Conservation (phyloP, 2,329 filamentous ascomycete genomes). For the Colletotrichum shisoi region DNA sequence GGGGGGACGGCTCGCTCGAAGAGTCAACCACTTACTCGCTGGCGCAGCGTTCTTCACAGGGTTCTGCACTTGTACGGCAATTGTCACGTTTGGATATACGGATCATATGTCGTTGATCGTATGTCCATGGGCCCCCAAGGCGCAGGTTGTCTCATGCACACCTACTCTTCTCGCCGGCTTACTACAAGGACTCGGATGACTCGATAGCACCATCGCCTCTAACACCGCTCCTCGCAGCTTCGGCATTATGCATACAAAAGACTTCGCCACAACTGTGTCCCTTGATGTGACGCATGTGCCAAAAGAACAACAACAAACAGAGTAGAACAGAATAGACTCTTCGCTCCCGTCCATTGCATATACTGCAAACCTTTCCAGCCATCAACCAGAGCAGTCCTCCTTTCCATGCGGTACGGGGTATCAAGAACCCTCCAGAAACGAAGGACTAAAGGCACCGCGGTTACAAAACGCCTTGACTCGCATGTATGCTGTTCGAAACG, state of each 20-base stretch:
- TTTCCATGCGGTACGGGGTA: background rate
- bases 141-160: background rate
- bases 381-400: background rate
- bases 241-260: background rate
- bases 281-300: background rate
- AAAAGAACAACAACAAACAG: no score
- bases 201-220: background rate
- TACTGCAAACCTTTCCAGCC: no score
- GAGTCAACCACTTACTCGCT: background rate
- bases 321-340: background rate
- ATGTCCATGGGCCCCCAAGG: background rate
- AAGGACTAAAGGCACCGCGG: background rate
- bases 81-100: background rate
- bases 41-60: background rate
- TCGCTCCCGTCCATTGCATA: background rate
- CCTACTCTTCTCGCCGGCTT: background rate
- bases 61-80: background rate
- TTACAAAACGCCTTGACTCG: background rate
- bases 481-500: background rate
- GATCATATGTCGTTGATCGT: background rate
- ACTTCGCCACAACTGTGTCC: background rate
- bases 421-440: background rate
- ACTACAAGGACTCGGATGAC: background rate
- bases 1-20: no score
- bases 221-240: background rate